These are phyloP conservation scores for Hygrophoropsis aurantiaca DNA, from an alignment of 768 basidiomycete species.

Conservation along the genomic window DNA sequence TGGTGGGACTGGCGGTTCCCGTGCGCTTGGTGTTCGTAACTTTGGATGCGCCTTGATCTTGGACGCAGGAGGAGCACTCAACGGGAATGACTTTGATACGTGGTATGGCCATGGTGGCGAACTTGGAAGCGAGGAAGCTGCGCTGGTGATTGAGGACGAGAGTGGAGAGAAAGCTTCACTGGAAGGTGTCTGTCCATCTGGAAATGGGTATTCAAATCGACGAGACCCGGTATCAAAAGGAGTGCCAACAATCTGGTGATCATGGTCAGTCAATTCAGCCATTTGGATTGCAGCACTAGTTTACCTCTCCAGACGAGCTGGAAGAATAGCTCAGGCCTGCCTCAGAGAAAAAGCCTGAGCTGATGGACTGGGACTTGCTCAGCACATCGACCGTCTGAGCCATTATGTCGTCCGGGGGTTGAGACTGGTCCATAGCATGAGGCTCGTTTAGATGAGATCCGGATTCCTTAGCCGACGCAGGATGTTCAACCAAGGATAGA, in stretches of 20 bases:
- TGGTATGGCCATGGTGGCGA: constrained; percentile 26
- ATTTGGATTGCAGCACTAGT: constrained; percentile 9
- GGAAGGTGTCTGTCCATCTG: constrained; percentile 27
- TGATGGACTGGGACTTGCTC: no score
- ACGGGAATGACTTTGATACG: constrained; percentile 28
- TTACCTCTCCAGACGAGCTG: constrained; percentile 31
- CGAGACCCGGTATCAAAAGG: constrained; percentile 33
- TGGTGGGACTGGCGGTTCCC: constrained; percentile 32
- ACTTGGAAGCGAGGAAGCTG: constrained; percentile 22
- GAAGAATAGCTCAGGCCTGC: constrained; percentile 31
- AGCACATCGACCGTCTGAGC: constrained; percentile 7
- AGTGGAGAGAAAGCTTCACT: constrained; percentile 24
- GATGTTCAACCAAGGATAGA: no score
- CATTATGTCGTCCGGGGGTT: constrained; percentile 1
- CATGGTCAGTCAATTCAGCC: constrained; percentile 3
- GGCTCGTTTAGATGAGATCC: neutral
- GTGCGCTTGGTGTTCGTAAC: constrained; percentile 22
- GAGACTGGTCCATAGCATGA: constrained; percentile 1
- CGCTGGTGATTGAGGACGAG: constrained; percentile 16
- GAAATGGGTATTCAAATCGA: constrained; percentile 33
- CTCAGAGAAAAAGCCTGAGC: no score
- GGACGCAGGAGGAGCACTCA: constrained; percentile 26
- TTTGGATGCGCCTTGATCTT: constrained; percentile 29
- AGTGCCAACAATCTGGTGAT: constrained; percentile 29
- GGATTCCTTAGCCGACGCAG: no score